These are phyloP conservation scores for Zygotorulaspora florentina DNA, from an alignment of 805 yeast genomes.

Conservation along the genomic window DNA sequence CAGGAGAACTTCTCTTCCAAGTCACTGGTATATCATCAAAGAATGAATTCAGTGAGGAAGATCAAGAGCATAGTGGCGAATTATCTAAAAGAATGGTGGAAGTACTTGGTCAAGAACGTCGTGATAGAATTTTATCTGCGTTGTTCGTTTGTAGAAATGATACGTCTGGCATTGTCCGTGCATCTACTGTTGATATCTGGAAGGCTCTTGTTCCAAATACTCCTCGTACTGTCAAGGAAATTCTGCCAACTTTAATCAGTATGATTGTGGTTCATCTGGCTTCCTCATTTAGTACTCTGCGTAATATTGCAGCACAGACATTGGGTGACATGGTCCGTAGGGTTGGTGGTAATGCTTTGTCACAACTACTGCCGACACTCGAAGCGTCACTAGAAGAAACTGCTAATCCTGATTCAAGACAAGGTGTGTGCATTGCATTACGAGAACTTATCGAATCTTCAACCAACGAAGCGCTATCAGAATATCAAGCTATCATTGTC, in stretches of 20 bases:
- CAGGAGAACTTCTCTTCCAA: conserved; percentile 92
- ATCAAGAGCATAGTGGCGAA: conserved; percentile 43
- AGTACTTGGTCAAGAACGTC: conserved; percentile 79
- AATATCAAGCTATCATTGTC: conserved; percentile 66
- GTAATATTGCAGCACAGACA: conserved; percentile 87
- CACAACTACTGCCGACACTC: conserved; percentile 80
- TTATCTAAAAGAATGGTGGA: conserved; percentile 64
- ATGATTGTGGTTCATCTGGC: conserved; percentile 81
- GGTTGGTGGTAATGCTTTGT: conserved; percentile 82
- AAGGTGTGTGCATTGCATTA: conserved; percentile 94
- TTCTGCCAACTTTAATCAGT: conserved; percentile 75
- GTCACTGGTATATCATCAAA: conserved; percentile 85
- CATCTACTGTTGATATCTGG: conserved; percentile 92
- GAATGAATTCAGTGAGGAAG: conserved; percentile 54
- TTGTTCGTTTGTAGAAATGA: conserved; percentile 93
- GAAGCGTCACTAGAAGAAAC: conserved; percentile 56
- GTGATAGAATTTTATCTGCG: conserved; percentile 81
- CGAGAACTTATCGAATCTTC: conserved; percentile 80
- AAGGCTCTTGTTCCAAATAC: conserved; percentile 93
- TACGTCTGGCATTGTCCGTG: conserved; percentile 78
- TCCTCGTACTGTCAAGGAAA: conserved; percentile 89
- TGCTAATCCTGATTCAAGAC: conserved; percentile 77
- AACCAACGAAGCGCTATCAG: conserved; percentile 51
- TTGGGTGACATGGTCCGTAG: conserved; percentile 92
- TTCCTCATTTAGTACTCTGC: conserved; percentile 69